These are phyloP conservation scores for Cryphonectria parasitica DNA, from an alignment of 2,329 filamentous ascomycete species.

Conservation along the genomic window DNA sequence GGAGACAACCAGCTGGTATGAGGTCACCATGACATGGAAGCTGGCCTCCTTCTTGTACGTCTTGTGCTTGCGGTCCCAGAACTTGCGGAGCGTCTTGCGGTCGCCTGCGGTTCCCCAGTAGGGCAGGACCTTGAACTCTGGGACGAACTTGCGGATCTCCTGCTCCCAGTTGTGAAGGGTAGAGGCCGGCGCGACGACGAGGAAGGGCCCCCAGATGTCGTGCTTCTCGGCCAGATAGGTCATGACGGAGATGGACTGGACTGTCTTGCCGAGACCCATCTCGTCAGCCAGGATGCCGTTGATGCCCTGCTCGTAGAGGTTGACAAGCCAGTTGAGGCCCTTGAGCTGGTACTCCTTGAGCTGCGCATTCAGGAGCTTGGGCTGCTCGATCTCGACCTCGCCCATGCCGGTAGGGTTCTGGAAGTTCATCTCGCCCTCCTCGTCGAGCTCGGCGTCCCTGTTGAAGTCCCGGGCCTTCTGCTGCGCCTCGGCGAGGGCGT, in stretches of 20 bases:
- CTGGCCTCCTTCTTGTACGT: conserved; percentile 92
- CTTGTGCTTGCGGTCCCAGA: conserved; percentile 97
- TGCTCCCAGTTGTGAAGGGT: conserved; percentile 99
- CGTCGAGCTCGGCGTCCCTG: conserved; percentile 71
- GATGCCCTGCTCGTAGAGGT: conserved; percentile 98
- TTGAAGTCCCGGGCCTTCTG: conserved; percentile 94
- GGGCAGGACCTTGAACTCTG: conserved; percentile 89
- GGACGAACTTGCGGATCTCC: conserved; percentile 94
- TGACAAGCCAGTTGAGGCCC: conserved; percentile 98
- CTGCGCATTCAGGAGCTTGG: conserved; percentile 88
- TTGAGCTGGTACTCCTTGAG: conserved; percentile 99
- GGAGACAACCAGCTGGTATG: conserved; percentile 94
- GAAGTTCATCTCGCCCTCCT: conserved; percentile 99
- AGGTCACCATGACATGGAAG: conserved; percentile 95
- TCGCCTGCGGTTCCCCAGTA: conserved; percentile 97
- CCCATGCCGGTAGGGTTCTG: conserved; percentile 96
- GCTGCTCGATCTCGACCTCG: conserved; percentile 91
- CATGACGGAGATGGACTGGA: conserved; percentile 99
- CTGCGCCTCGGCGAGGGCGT: conserved; percentile 92
- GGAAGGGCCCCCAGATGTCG: conserved; percentile 96
- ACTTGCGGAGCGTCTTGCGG: conserved; percentile 94
- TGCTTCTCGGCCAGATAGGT: conserved; percentile 96
- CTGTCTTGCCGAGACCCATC: conserved; percentile 99
- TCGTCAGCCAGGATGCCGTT: conserved; percentile 98
- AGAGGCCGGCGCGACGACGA: conserved; percentile 94